Conservation (phyloP, 2,329 filamentous ascomycete genomes). For the Phaeosphaeria sp. region DNA sequence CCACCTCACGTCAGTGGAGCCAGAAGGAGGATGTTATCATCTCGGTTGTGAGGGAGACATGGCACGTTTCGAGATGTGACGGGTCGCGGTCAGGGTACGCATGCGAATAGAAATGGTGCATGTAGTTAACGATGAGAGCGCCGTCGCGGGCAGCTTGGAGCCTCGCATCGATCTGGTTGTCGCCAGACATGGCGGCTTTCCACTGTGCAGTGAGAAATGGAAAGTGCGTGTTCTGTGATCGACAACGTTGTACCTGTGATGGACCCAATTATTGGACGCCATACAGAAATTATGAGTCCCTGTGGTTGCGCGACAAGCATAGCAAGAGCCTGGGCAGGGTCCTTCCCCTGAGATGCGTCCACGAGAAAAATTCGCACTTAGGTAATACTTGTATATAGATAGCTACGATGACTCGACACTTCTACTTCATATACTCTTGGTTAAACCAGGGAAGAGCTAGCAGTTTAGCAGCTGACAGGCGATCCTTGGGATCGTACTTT, state of each 20-base stretch:
- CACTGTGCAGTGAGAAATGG: slow-evolving; percentile 19
- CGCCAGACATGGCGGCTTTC: slow-evolving; percentile 19
- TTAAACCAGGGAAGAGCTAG: slow-evolving; percentile 12
- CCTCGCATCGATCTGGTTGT: slow-evolving; percentile 15
- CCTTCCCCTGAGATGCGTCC: slow-evolving; percentile 5
- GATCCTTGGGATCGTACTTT: slow-evolving; percentile 12
- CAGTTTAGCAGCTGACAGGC: slow-evolving; percentile 12
- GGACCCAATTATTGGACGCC: slow-evolving; percentile 10
- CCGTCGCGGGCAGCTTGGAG: slow-evolving; percentile 23
- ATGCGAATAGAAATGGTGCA: slow-evolving; percentile 20
- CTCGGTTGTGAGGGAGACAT: slow-evolving; percentile 13
- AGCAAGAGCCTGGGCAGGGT: slow-evolving; percentile 9
- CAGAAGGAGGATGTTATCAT: slow-evolving; percentile 12
- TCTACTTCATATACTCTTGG: slow-evolving; percentile 10
- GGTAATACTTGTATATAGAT: slow-evolving; percentile 12
- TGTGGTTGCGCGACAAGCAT: slow-evolving; percentile 8
- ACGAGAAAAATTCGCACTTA: slow-evolving; percentile 11
- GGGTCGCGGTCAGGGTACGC: slow-evolving; percentile 17
- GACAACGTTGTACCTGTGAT: not conserved
- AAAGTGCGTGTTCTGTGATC: slow-evolving; percentile 16
- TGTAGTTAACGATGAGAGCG: slow-evolving; percentile 21
- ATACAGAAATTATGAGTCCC: slow-evolving; percentile 10
- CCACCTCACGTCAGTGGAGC: slow-evolving; percentile 19
- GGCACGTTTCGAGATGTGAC: slow-evolving; percentile 19
- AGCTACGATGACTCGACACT: slow-evolving; percentile 11